phyloP scores from a whole-genome alignment of 306 rosid genomes.

The Begonia peltatifolia region DNA sequence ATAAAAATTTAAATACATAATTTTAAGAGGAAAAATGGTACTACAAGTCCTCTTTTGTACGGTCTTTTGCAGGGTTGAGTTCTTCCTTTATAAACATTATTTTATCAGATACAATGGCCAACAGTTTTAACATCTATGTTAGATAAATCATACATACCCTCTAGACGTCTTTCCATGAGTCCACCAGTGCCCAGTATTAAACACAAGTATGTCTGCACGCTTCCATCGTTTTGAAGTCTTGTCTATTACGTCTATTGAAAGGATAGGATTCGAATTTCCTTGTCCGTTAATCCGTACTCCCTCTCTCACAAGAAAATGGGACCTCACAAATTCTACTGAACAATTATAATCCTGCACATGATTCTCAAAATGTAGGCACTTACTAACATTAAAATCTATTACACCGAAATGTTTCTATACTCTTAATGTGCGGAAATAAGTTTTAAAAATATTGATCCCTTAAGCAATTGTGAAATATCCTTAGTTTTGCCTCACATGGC shows the following conservation, averaged over 20 bases:
- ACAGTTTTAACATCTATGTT: too few relatives aligned
- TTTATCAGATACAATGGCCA: too few relatives aligned
- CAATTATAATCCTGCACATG: conserved; percentile 69
- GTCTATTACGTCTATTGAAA: conserved; percentile 84
- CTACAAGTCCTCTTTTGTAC: too few relatives aligned
- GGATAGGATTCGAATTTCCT: conserved; percentile 75
- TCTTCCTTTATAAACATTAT: too few relatives aligned
- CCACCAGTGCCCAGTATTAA: conserved; percentile 99
- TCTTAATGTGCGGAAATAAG: too few relatives aligned
- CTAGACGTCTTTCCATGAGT: conserved; percentile 95
- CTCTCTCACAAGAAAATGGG: conserved; percentile 91
- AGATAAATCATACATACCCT: conserved; percentile 36
- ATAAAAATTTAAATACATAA: too few relatives aligned
- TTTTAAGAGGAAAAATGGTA: too few relatives aligned
- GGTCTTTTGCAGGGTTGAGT: too few relatives aligned
- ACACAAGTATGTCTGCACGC: conserved; percentile 83
- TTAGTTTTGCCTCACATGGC: too few relatives aligned
- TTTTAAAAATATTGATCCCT: neutral
- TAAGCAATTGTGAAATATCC: neutral
- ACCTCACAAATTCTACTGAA: conserved; percentile 76
- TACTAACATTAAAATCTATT: neutral
- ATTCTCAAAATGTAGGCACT: conserved; percentile 23
- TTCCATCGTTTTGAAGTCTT: conserved; percentile 72
- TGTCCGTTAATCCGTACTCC: conserved; percentile 55
- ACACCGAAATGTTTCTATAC: too few relatives aligned